These are phyloP conservation scores for Xylaria curta DNA, from an alignment of 495 filamentous ascomycete species.

Conservation along the genomic window DNA sequence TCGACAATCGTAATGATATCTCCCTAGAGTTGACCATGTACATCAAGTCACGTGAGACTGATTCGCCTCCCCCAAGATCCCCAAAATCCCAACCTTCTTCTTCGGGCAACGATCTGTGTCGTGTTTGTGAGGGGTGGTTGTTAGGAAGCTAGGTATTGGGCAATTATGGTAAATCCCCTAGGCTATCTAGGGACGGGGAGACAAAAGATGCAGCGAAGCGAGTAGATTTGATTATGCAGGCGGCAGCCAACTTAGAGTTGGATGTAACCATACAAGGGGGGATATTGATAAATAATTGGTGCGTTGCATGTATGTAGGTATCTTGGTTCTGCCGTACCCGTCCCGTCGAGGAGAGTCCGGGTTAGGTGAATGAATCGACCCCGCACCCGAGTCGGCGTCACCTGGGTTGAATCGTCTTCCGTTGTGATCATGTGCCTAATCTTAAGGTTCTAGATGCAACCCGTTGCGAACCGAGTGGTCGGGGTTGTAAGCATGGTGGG, in stretches of 20 bases:
- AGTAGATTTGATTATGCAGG: neutral
- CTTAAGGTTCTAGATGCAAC: neutral
- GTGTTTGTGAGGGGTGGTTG: neutral
- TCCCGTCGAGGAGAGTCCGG: neutral
- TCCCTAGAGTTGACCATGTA: neutral
- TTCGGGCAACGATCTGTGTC: conserved; percentile 14
- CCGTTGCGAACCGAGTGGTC: neutral
- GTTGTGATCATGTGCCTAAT: conserved; percentile 2
- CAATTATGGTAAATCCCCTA: neutral
- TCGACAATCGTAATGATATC: neutral
- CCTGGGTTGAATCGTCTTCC: neutral
- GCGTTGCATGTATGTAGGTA: neutral
- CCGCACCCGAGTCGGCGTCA: conserved; percentile 14
- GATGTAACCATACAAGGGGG: neutral
- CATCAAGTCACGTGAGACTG: conserved; percentile 2
- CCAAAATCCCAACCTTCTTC: conserved; percentile 4
- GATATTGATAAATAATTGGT: neutral
- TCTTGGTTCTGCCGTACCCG: neutral
- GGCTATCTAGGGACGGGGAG: neutral
- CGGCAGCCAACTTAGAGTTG: neutral
- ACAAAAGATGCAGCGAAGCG: neutral
- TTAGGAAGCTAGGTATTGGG: neutral
- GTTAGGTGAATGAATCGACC: neutral
- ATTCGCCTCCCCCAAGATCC: neutral
- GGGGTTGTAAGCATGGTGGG: neutral